Conservation (phyloP, 2,329 filamentous ascomycete genomes). For the Aspergillus sp. region DNA sequence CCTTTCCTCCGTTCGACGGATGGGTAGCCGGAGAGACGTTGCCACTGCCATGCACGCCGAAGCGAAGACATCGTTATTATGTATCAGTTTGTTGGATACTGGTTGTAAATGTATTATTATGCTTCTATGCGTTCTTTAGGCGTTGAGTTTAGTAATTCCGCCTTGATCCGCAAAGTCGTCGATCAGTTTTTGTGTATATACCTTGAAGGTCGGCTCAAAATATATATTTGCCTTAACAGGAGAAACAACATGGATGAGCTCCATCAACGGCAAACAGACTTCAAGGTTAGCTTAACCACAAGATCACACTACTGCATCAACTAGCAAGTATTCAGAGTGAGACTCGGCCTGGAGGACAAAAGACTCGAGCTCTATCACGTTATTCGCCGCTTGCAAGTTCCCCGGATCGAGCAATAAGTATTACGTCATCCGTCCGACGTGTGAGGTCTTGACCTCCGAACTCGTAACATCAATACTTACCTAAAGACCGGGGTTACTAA, state of each 20-base stretch:
- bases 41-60: background rate
- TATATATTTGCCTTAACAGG: too few species aligned
- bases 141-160: too few species aligned
- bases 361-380: constrained; percentile 17
- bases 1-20: background rate
- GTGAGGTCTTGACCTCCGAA: constrained; percentile 5
- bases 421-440: constrained; percentile 36
- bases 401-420: constrained; percentile 32
- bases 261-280: background rate
- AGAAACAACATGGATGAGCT: background rate
- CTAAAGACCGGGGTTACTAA: background rate
- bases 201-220: too few species aligned
- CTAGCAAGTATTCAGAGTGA: background rate
- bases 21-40: background rate
- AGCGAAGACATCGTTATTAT: background rate
- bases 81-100: too few species aligned
- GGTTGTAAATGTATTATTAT: background rate
- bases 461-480: constrained; percentile 7
- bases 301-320: background rate
- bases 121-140: too few species aligned
- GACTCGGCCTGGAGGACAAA: constrained; percentile 6
- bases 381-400: constrained; percentile 25
- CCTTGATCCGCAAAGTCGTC: too few species aligned
- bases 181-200: too few species aligned
- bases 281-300: background rate